phyloP scores from a whole-genome alignment of 768 basidiomycete genomes.

The Termitomyces eurrhizus region DNA sequence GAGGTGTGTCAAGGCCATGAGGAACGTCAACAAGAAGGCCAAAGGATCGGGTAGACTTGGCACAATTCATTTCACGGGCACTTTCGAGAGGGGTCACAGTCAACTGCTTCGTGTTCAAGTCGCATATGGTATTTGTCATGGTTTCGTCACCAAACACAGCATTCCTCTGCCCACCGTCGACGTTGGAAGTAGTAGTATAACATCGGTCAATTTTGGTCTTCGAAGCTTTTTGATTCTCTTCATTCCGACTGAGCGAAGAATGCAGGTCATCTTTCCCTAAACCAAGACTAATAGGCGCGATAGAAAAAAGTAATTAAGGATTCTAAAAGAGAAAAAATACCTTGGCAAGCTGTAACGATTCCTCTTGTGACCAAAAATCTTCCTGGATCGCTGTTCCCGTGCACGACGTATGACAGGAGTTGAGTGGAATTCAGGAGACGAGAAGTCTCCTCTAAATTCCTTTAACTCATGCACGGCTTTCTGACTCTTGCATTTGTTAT shows the following conservation, averaged over 20 bases:
- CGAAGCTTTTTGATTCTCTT: slow-evolving; percentile 49
- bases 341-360: slow-evolving; percentile 68
- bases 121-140: slow-evolving; percentile 26
- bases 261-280: slow-evolving; percentile 58
- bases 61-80: slow-evolving; percentile 25
- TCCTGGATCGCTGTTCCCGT: slow-evolving; percentile 32
- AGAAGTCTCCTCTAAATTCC: slow-evolving; percentile 49
- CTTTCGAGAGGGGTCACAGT: slow-evolving; percentile 23
- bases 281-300: slow-evolving; percentile 41
- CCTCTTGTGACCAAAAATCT: slow-evolving; percentile 51
- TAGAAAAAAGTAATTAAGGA: slow-evolving; percentile 4
- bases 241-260: slow-evolving; percentile 46
- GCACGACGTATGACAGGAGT: slow-evolving; percentile 45
- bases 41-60: slow-evolving; percentile 38
- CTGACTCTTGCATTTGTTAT: slow-evolving; percentile 37
- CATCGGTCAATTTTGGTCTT: slow-evolving; percentile 37
- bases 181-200: slow-evolving; percentile 34
- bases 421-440: slow-evolving; percentile 55
- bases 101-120: slow-evolving; percentile 37
- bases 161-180: slow-evolving; percentile 41
- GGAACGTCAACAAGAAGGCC: slow-evolving; percentile 51
- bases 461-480: slow-evolving; percentile 30
- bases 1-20: slow-evolving; percentile 43
- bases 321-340: slow-evolving; percentile 28
- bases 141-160: slow-evolving; percentile 44